Conservation (phyloP, 2,329 filamentous ascomycete genomes). For the Colletotrichum lentis region DNA sequence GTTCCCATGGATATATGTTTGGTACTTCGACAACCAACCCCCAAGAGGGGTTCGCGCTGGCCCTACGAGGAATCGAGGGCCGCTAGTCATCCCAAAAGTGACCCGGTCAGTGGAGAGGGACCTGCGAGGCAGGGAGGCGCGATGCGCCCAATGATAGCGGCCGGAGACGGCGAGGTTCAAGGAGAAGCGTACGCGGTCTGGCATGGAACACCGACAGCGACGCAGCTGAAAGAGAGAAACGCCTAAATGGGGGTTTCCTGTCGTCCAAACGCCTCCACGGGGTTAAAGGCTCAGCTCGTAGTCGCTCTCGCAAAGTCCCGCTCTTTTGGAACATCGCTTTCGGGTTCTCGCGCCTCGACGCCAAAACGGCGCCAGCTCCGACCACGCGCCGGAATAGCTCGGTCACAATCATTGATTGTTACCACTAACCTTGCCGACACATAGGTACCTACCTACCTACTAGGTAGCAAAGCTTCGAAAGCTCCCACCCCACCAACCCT, state of each 20-base stretch:
- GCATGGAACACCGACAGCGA: conserved; percentile 19
- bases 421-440: no score
- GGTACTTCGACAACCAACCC: no score
- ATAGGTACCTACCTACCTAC: not conserved
- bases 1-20: not conserved
- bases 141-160: conserved; percentile 17
- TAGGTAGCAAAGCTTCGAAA: conserved; percentile 5
- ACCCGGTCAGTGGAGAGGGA: conserved; percentile 2
- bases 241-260: conserved; percentile 3
- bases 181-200: conserved; percentile 12
- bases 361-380: conserved; percentile 12
- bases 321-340: conserved; percentile 14
- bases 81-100: conserved; percentile 1
- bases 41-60: conserved; percentile 17
- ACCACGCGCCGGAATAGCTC: conserved; percentile 9
- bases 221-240: conserved; percentile 22
- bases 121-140: not conserved
- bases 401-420: not conserved
- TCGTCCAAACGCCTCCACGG: not conserved
- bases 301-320: conserved; percentile 18
- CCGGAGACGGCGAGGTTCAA: not conserved
- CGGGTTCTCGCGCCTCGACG: conserved; percentile 18
- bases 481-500: conserved; percentile 10
- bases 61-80: conserved; percentile 13
- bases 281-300: conserved; percentile 19